phyloP scores from a whole-genome alignment of 108 stramenopile genomes.

The Fragilaria crotonensis region DNA sequence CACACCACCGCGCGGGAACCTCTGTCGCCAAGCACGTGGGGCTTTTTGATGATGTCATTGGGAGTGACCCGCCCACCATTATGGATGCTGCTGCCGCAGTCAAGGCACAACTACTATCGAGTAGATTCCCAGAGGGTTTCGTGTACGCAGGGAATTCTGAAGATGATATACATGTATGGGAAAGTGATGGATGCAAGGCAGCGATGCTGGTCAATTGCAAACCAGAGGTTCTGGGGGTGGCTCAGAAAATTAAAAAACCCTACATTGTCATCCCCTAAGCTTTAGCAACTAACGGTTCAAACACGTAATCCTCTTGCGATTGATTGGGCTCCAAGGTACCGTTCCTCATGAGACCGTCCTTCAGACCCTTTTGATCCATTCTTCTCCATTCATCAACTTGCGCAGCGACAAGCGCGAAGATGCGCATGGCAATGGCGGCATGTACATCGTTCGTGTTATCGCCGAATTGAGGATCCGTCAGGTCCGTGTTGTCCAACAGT shows the following conservation, averaged over 20 bases:
- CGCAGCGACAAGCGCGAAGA: slow-evolving; percentile 30
- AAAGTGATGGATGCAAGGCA: not conserved
- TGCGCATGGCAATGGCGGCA: slow-evolving; percentile 28
- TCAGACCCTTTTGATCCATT: slow-evolving; percentile 26
- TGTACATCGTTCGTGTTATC: slow-evolving; percentile 13
- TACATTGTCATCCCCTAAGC: not conserved
- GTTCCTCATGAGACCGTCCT: slow-evolving; percentile 27
- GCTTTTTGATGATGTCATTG: not conserved
- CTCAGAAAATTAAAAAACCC: not conserved
- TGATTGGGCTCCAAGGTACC: slow-evolving; percentile 27
- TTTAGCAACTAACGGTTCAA: not conserved
- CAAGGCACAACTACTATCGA: not conserved
- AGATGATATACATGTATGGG: slow-evolving; percentile 4
- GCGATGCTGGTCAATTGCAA: slow-evolving; percentile 4
- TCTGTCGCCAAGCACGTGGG: not conserved
- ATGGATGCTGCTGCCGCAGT: not conserved
- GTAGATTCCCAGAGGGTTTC: not conserved
- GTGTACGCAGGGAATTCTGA: slow-evolving; percentile 6
- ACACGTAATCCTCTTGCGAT: not conserved
- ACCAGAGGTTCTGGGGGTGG: not conserved
- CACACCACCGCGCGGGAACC: not conserved
- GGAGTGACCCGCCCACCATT: not conserved
- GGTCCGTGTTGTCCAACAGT: slow-evolving; percentile 37
- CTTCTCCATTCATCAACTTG: slow-evolving; percentile 36
- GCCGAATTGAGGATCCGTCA: slow-evolving; percentile 25